Conservation (phyloP, 2,329 filamentous ascomycete genomes). For the Colletotrichum euphorbiae region DNA sequence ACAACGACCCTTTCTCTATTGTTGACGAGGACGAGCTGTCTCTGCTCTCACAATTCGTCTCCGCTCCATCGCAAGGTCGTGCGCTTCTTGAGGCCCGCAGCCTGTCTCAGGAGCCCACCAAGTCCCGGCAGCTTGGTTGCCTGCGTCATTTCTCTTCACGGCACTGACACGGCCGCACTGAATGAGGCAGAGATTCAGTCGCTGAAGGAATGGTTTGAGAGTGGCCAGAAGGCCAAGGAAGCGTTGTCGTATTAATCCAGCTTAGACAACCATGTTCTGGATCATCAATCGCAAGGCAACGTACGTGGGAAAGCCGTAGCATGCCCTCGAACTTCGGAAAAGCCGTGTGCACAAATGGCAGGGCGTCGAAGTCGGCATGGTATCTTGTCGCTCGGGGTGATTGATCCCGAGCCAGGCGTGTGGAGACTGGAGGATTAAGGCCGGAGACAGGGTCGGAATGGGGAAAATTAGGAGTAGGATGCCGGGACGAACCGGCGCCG, state of each 20-base stretch:
- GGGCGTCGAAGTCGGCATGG: not conserved
- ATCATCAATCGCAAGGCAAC: too few species aligned
- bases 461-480: constrained; percentile 17
- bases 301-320: too few species aligned
- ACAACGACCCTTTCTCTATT: constrained; percentile 32
- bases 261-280: too few species aligned
- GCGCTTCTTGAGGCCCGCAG: constrained; percentile 21
- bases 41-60: constrained; percentile 30
- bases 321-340: not conserved
- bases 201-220: constrained; percentile 38
- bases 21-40: constrained; percentile 34
- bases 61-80: not conserved
- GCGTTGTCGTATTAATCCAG: not conserved
- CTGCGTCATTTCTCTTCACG: constrained; percentile 33
- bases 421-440: not conserved
- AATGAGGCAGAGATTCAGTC: constrained; percentile 26
- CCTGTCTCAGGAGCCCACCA: not conserved
- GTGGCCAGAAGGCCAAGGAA: not conserved
- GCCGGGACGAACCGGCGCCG: constrained; percentile 35
- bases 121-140: constrained; percentile 30
- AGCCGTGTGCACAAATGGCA: not conserved
- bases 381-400: constrained; percentile 4
- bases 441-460: constrained; percentile 25
- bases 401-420: not conserved
- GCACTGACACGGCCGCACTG: constrained; percentile 27